A percentile compares a stretch with the other conserved stretches of the same genome.
These are phyloP conservation scores for Cryptomeria japonica DNA, from an alignment of 75 land plant genomes.

Conservation along the genomic window DNA sequence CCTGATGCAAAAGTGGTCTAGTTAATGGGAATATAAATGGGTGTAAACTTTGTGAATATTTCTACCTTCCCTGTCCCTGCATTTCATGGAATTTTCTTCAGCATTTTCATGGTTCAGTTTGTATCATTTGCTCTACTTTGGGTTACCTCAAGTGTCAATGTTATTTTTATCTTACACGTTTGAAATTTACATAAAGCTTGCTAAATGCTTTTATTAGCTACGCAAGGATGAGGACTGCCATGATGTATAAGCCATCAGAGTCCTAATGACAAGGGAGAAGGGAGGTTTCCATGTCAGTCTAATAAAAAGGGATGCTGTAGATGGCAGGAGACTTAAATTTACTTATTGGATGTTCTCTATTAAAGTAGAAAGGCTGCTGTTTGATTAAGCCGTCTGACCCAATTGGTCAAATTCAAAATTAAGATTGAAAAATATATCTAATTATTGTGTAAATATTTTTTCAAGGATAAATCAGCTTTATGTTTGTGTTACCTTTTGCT, in stretches of 20 bases:
- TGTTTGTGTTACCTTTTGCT: too few relatives aligned
- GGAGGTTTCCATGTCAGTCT: not conserved
- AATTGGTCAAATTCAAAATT: not conserved
- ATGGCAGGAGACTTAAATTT: not conserved
- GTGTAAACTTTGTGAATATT: not conserved
- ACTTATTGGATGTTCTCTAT: not conserved
- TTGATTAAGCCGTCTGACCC: not conserved
- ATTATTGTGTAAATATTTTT: not conserved
- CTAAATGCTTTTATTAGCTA: not conserved
- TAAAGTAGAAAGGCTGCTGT: not conserved
- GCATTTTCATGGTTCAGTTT: not conserved
- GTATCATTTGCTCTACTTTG: not conserved
- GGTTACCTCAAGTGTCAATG: not conserved
- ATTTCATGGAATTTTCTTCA: not conserved
- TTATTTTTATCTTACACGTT: not conserved
- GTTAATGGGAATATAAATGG: not conserved
- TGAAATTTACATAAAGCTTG: not conserved
- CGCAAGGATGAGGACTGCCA: not conserved
- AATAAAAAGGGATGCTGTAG: not conserved
- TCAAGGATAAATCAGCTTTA: not conserved
- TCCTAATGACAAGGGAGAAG: not conserved
- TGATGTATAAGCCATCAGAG: not conserved
- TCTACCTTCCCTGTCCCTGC: not conserved
- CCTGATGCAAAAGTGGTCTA: not conserved
- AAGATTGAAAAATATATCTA: too few relatives aligned